Base-by-base conservation (phyloP, 2,329 filamentous ascomycete species). In the Neoscytalidium dimidiatum region DNA sequence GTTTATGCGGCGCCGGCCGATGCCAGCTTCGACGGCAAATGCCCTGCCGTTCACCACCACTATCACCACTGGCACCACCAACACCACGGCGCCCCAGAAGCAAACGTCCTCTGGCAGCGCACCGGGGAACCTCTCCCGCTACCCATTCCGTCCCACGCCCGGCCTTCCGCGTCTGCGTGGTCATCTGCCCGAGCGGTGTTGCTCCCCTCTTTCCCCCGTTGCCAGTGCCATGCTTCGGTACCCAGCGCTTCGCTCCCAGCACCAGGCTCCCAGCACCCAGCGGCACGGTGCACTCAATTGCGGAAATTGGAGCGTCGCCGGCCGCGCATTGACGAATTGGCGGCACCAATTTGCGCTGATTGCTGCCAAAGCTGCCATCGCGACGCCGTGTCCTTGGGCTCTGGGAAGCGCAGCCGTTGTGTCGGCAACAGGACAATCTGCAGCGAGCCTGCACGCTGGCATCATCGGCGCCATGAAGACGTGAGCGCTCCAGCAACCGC, bases 121-220 rank as follows among this genome's bases (percentile, higher is more conserved):
- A 17, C 60, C 46, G 60, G 46, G 60, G 46, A 41, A 44, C 46
- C 38, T 26, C 38, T 53, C n/a, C 60, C 60, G 60, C 28, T 14
- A 21, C 23, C 31, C 11, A 23, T 21, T 21, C 58, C 41, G 58
- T 33, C 60, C 60, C 60, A 52, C 41, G 33, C 41, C 19, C 38
- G 28, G 46, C 46, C 14, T 49, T 21, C 46, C 46, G 46, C 21
- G 49, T 31, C 48, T 51, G 48, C 23, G 14, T 41, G 61, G 61
- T 63, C 61, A 63, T 63, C 61, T 63, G 61, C 48, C 26, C 28
- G n/a, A 23, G 9, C 13, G 19, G 8, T 14, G 38, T n/a, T 28
- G 48, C 61, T 63, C 61, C n/a, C n/a, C 61, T 63, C 53, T 63
- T 56, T 44, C 48, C n/a, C n/a, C n/a, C n/a, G n/a, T n/a, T 35